These are phyloP conservation scores for Colletotrichum chlorophyti DNA, from an alignment of 2,329 filamentous ascomycete genomes.

Conservation along the genomic window DNA sequence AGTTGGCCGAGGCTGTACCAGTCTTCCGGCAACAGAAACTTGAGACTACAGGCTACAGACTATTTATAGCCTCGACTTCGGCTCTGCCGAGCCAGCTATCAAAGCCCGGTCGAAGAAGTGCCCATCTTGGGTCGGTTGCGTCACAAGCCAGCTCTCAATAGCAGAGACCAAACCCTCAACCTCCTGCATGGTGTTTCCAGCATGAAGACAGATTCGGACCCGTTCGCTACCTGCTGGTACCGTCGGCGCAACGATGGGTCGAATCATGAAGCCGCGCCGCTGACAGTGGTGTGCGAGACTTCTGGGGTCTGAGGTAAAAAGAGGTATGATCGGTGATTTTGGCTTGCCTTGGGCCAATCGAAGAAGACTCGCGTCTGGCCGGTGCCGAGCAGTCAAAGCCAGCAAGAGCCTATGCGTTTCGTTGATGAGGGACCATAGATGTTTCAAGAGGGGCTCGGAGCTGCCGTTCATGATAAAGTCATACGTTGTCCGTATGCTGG, in stretches of 20 bases:
- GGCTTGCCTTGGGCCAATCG: slow-evolving; percentile 44
- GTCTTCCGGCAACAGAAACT: too few relatives aligned
- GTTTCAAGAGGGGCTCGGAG: slow-evolving; percentile 44
- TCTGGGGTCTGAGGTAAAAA: slow-evolving; percentile 65
- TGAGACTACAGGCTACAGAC: neutral
- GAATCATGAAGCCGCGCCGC: slow-evolving; percentile 62
- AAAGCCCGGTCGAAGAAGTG: neutral
- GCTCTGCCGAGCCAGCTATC: neutral
- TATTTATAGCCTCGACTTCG: slow-evolving; percentile 6
- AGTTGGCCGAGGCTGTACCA: too few relatives aligned
- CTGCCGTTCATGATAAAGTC: slow-evolving; percentile 58
- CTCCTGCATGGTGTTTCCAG: slow-evolving; percentile 65
- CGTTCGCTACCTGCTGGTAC: slow-evolving; percentile 69
- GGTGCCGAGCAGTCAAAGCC: slow-evolving; percentile 36
- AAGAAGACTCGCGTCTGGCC: slow-evolving; percentile 37
- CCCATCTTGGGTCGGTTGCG: neutral
- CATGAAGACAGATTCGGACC: slow-evolving; percentile 72
- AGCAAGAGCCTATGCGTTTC: slow-evolving; percentile 52
- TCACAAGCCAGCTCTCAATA: slow-evolving; percentile 53
- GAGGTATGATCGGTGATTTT: slow-evolving; percentile 68
- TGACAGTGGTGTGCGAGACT: slow-evolving; percentile 67
- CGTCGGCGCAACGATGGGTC: slow-evolving; percentile 73
- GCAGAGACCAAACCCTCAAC: slow-evolving; percentile 58
- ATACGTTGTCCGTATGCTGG: slow-evolving; percentile 64
- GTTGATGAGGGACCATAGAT: slow-evolving; percentile 53